phyloP scores from a whole-genome alignment of 192 early-diverging fungal genomes.

The Diversispora eburnea region DNA sequence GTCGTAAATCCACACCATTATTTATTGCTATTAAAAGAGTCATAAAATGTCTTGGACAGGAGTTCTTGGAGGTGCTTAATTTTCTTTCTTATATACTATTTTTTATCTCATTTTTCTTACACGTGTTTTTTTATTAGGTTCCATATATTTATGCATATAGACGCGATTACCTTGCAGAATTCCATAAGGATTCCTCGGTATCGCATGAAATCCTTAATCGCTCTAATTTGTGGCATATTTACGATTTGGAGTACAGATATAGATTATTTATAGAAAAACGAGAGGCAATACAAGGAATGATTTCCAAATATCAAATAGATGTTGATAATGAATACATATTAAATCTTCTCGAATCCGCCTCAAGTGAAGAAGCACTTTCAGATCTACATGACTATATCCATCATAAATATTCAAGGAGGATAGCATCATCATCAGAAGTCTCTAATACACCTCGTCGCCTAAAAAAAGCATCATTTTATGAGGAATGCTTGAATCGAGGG shows the following conservation, averaged over 20 bases:
- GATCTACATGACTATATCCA: constrained; percentile 60
- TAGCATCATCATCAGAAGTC: not conserved
- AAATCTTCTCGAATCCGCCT: constrained; percentile 38
- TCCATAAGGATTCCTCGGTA: constrained; percentile 26
- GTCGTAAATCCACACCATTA: not conserved
- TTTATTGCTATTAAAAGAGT: constrained; percentile 37
- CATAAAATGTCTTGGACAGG: constrained; percentile 67
- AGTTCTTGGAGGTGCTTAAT: constrained; percentile 60
- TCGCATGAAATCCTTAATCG: constrained; percentile 44
- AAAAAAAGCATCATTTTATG: not conserved
- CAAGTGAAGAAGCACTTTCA: not conserved
- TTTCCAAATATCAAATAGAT: constrained; percentile 44
- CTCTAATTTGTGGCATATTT: constrained; percentile 84
- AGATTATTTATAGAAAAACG: constrained; percentile 65
- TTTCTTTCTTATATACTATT: not conserved
- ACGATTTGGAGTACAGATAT: constrained; percentile 79
- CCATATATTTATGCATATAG: constrained; percentile 86
- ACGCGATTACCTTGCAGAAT: constrained; percentile 69
- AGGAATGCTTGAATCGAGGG: not conserved
- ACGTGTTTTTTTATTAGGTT: constrained; percentile 39
- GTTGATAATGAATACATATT: constrained; percentile 48
- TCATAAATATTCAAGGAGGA: constrained; percentile 40
- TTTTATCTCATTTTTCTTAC: not conserved
- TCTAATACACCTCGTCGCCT: not conserved
- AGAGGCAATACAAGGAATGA: constrained; percentile 48